A percentile compares a stretch with the other conserved stretches of the same genome.
These are phyloP conservation scores for Pterocarpus macrocarpus DNA, from an alignment of 306 rosid genomes.

Conservation along the genomic window DNA sequence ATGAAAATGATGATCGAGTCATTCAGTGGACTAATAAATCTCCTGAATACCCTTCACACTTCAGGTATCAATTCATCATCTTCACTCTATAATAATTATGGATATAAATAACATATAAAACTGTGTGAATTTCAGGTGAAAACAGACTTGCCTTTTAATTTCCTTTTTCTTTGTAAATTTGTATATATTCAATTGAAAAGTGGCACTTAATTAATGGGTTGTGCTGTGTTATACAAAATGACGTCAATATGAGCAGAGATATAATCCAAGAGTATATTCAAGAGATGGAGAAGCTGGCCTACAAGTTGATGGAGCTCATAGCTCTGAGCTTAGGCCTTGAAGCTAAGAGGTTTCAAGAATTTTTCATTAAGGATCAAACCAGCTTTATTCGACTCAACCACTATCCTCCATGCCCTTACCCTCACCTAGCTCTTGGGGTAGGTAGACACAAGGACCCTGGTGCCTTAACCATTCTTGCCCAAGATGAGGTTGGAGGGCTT, in stretches of 20 bases:
- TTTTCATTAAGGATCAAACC: conserved; percentile 60
- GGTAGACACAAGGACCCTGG: conserved; percentile 76
- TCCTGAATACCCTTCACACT: conserved; percentile 61
- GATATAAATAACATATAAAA: too few relatives aligned
- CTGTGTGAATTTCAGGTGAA: neutral
- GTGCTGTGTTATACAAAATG: neutral
- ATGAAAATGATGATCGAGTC: conserved; percentile 49
- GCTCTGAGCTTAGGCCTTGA: conserved; percentile 67
- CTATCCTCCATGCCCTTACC: conserved; percentile 73
- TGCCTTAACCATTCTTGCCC: conserved; percentile 69
- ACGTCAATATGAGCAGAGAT: conserved; percentile 48
- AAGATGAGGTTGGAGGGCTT: conserved; percentile 73
- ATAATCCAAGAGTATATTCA: conserved; percentile 56
- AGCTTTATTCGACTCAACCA: conserved; percentile 56
- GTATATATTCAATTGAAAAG: neutral
- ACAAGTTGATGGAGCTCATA: conserved; percentile 61
- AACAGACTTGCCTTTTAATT: neutral
- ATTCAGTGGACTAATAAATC: conserved; percentile 59
- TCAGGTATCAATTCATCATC: conserved; percentile 56
- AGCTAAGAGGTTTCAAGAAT: conserved; percentile 54
- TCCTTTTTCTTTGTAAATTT: too few relatives aligned
- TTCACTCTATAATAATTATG: neutral
- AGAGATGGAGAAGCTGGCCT: conserved; percentile 60
- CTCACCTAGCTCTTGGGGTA: conserved; percentile 75
- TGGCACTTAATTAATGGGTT: neutral